A percentile compares a stretch with the other conserved stretches of the same genome.
Evolutionary conservation across 495 filamentous ascomycete species (phyloP).

Genomic region (Penicillium diatomitis): DNA sequence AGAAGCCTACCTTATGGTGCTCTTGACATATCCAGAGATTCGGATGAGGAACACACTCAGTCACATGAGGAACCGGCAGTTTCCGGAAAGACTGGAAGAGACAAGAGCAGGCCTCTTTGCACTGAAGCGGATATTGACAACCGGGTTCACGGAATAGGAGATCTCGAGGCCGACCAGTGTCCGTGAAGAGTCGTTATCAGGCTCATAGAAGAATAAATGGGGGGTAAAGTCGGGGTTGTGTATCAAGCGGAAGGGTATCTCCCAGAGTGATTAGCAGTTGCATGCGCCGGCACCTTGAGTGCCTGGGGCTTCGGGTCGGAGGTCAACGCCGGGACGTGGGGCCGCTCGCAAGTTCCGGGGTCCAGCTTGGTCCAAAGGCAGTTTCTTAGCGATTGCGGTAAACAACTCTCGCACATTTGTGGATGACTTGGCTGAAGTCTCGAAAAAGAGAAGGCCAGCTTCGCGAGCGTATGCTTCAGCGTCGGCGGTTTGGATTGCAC

Average conservation of each 20-base stretch:
- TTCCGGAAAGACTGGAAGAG: no score
- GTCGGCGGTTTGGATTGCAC: constrained; percentile 77
- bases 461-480: constrained; percentile 92
- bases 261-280: constrained; percentile 50
- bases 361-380: constrained; percentile 89
- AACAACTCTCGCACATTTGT: constrained; percentile 94
- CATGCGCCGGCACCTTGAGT: constrained; percentile 68
- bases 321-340: constrained; percentile 69
- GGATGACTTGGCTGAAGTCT: constrained; percentile 93
- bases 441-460: constrained; percentile 90
- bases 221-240: no score
- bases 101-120: no score
- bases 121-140: no score
- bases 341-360: constrained; percentile 70
- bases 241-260: neutral
- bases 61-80: no score
- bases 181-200: no score
- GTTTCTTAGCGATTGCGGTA: constrained; percentile 95
- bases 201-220: no score
- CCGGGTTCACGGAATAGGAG: no score
- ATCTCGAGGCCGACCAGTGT: no score
- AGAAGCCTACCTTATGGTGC: neutral
- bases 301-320: constrained; percentile 66
- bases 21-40: no score
- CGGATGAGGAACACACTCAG: no score